Base-by-base conservation (phyloP, 164 flowering plant genomes). In the Taxillus chinensis region DNA sequence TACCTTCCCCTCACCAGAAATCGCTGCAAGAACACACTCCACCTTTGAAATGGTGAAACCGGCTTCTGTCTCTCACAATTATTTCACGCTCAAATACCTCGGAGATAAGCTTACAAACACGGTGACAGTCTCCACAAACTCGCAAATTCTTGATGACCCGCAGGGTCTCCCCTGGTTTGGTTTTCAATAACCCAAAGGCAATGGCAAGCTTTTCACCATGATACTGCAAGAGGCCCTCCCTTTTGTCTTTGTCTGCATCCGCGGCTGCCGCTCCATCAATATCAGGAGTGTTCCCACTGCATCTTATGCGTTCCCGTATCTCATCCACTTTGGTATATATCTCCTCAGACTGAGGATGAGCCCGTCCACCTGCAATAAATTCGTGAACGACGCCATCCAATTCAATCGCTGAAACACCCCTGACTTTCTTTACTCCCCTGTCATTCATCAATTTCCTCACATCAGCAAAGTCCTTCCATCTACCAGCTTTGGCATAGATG, bases 151-250 rank as follows among this genome's bases (percentile, higher is more conserved):
- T 88, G 3, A 80, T 69, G 16, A 88, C 70, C 10, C 87, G 75
- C 62, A 86, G 72, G 49, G 66, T 74, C 48, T 76, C 68, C 49
- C 85, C 95, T 0, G 72, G 70, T 43, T 73, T 72, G 4, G 77
- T 76, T 62, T 77, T 82, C 73, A 84, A 54, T 68, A 86, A 67
- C 5, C 91, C 91, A 64, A 71, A 84, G 16, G 90, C 88, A 66
- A 86, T 80, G 16, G 88, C 96, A 38, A 88, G 77, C 66, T 86
- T 88, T 76, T 88, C 92, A 67, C 90, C 84, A 64, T 88, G 96
- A 69, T 75, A 79, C 59, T 60, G 54, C 57, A 82, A 69, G 14
- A 78, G 73, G 49, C 72, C 78, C 64, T 76, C 89, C 61, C 60
- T 82, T 55, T 80, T 86, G 72, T 85, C 86, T 52, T 85, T 82